Evolutionary conservation across 2,329 filamentous ascomycete genomes (phyloP), one percentile per base, ranked within the genome.

Genomic region (Reticulascus tulasneorum): DNA sequence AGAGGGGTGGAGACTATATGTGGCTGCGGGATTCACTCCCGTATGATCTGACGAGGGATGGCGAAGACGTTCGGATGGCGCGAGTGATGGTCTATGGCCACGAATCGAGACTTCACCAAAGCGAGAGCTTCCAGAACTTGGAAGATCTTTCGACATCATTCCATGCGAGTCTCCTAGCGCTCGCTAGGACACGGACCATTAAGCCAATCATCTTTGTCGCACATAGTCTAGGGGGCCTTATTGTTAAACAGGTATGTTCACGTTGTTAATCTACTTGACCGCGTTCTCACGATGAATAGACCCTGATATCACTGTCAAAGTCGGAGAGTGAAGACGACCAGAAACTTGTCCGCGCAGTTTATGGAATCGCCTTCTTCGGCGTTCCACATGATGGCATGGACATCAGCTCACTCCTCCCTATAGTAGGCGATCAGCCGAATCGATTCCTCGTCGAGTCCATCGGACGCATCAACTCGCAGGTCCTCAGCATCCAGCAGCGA

Each of bases 11-110:
- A 2, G 6, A 22, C 7, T 37, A 48, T 20, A 50, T 52, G 48
- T 54, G 51, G 51, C 44, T 53, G n/a, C 41, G 46, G 7, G 50
- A 54, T 34, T 16, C 42, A 3, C 42, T 54, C 1, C 39, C 43
- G 5, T 27, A 34, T 4, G 40, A 52, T 37, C 20, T 51, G 7
- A 29, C 12, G 8, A 29, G 28, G 11, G 24, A 27, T n/a, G 12
- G 13, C 7, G 32, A 12, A 3, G 9, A 23, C n/a, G 11, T 9
- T 5, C 23, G 37, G 8, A 35, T 24, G 6, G 44, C 42, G 5
- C 42, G 48, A 15, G 38, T 54, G 5, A 24, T 51, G 11, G 45
- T 43, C 10, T 53, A 50, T 30, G 48, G 51, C 7, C 51, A 53
- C 28, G 38, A 42, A 10, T 36, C 44, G 13, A 16, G 21, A 9